phyloP scores from a whole-genome alignment of 495 filamentous ascomycete species.

The Penicillium flavigenum region DNA sequence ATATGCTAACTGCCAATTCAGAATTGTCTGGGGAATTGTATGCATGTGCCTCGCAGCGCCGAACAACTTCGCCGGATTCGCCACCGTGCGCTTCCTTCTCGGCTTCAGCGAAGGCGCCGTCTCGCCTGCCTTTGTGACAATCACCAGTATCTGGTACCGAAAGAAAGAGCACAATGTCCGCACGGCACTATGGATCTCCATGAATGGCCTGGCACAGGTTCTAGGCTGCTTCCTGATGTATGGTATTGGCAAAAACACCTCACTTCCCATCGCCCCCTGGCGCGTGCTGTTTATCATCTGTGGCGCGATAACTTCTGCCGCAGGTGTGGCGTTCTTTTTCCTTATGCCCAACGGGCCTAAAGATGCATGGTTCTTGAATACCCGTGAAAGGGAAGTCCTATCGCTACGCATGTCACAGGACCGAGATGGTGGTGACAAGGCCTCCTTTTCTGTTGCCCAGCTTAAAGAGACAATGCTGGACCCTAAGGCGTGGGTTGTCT shows the following conservation, averaged over 20 bases:
- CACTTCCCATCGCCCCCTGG: conserved; percentile 42
- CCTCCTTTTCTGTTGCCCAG: conserved; percentile 54
- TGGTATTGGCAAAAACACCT: conserved; percentile 48
- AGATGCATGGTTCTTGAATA: conserved; percentile 56
- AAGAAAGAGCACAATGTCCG: conserved; percentile 47
- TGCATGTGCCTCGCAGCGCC: conserved; percentile 51
- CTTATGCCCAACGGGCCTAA: conserved; percentile 59
- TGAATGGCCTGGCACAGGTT: conserved; percentile 55
- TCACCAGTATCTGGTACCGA: conserved; percentile 43
- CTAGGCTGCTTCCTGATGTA: conserved; percentile 56
- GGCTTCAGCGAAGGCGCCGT: conserved; percentile 53
- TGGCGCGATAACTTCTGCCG: conserved; percentile 51
- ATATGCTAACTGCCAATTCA: conserved; percentile 8
- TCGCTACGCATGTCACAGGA: conserved; percentile 55
- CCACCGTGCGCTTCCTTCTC: conserved; percentile 49
- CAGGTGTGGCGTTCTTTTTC: conserved; percentile 52
- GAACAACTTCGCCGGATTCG: conserved; percentile 46
- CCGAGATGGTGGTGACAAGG: conserved; percentile 60
- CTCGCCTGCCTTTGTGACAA: conserved; percentile 27
- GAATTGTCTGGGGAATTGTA: conserved; percentile 45
- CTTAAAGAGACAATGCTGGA: conserved; percentile 56
- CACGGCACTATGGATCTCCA: conserved; percentile 50
- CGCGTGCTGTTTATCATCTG: conserved; percentile 48
- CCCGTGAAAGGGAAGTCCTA: conserved; percentile 53
- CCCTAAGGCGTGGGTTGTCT: conserved; percentile 60